phyloP scores from a whole-genome alignment of 1,284 basidiomycete species.

The Naganishia sp. region DNA sequence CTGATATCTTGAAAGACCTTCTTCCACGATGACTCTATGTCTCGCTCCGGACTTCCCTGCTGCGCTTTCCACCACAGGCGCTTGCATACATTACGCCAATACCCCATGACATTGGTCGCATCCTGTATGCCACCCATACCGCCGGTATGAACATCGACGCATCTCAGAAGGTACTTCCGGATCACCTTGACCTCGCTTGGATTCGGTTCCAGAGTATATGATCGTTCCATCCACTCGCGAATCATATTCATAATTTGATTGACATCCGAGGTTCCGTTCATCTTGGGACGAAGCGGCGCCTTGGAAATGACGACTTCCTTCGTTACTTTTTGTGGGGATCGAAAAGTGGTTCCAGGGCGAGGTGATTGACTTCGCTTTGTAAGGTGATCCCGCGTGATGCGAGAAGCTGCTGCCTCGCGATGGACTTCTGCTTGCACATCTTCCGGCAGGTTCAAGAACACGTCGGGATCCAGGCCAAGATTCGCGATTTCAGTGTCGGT shows the following conservation, averaged over 20 bases:
- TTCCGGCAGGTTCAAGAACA: constrained; percentile 69
- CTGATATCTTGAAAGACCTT: constrained; percentile 13
- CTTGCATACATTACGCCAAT: constrained; percentile 60
- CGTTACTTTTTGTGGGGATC: constrained; percentile 54
- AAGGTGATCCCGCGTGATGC: constrained; percentile 13
- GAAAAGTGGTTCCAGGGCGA: constrained; percentile 39
- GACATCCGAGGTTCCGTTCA: constrained; percentile 64
- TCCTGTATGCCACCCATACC: constrained; percentile 67
- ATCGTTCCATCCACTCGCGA: constrained; percentile 68
- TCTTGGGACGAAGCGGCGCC: constrained; percentile 57
- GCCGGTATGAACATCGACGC: constrained; percentile 59
- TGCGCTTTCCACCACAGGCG: constrained; percentile 14
- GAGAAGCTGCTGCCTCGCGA: constrained; percentile 11
- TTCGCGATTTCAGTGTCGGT: constrained; percentile 60
- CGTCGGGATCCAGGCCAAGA: constrained; percentile 68
- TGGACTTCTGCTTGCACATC: constrained; percentile 65
- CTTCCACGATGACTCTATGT: constrained; percentile 2
- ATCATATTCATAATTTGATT: constrained; percentile 70
- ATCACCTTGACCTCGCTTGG: constrained; percentile 70
- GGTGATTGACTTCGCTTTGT: constrained; percentile 40
- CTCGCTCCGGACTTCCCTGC: too few species aligned
- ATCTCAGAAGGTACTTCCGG: constrained; percentile 66
- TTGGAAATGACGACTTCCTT: constrained; percentile 55
- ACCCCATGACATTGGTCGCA: constrained; percentile 68
- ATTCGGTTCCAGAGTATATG: constrained; percentile 61